Conservation (phyloP, 129 eudicot species). For the Helianthus tuberosus region DNA sequence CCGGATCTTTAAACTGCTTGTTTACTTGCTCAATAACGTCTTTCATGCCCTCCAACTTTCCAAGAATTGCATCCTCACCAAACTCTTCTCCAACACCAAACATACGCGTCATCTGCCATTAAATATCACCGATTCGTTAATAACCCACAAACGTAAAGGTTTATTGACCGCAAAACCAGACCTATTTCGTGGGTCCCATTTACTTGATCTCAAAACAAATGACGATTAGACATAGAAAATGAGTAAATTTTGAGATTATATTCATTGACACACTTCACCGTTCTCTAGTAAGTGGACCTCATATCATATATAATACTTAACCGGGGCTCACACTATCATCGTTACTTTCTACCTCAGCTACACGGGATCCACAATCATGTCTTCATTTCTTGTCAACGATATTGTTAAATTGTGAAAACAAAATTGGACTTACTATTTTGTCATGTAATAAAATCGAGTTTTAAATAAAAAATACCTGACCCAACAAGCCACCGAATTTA, state of each 20-base stretch:
- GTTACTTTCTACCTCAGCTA: background rate
- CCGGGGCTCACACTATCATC: background rate
- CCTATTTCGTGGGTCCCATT: background rate
- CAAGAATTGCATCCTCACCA: constrained; percentile 87
- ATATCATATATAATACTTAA: background rate
- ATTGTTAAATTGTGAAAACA: background rate
- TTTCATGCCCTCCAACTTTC: constrained; percentile 97
- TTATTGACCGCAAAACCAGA: background rate
- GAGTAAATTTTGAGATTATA: background rate
- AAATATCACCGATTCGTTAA: constrained; percentile 20
- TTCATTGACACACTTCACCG: background rate
- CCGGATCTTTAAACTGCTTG: constrained; percentile 95
- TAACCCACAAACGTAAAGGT: constrained; percentile 7
- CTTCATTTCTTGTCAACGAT: constrained; percentile 8
- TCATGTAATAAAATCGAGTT: background rate
- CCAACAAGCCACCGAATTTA: constrained; percentile 88
- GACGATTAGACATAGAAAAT: background rate
- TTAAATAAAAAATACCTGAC: constrained; percentile 59
- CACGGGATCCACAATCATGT: background rate
- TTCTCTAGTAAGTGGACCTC: background rate
- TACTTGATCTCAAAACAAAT: background rate
- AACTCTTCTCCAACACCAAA: constrained; percentile 90
- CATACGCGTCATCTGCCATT: constrained; percentile 82
- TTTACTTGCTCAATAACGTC: constrained; percentile 96
- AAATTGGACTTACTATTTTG: background rate